phyloP scores from a whole-genome alignment of 2,329 filamentous ascomycete species.

The Aspergillus sojae region DNA sequence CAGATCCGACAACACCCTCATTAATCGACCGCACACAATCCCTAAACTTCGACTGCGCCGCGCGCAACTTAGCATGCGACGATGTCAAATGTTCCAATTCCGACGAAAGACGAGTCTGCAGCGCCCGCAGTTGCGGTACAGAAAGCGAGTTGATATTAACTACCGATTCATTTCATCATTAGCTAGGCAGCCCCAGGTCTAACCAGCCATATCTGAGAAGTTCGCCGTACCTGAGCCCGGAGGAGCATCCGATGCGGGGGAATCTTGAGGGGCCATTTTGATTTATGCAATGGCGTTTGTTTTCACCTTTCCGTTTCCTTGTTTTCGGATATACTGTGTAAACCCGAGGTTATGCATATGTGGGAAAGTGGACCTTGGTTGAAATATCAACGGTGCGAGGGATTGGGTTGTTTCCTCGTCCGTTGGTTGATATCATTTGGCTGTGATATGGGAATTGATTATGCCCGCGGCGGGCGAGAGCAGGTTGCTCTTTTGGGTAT shows the following conservation, averaged over 20 bases:
- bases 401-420: background rate
- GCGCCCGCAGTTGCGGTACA: slow-evolving; percentile 79
- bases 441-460: slow-evolving; percentile 10
- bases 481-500: background rate
- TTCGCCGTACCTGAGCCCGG: slow-evolving; percentile 21
- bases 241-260: slow-evolving; percentile 30
- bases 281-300: background rate
- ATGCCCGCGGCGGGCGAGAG: background rate
- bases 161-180: background rate
- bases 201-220: too few relatives aligned
- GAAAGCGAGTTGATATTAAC: slow-evolving; percentile 77
- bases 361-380: too few relatives aligned
- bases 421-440: background rate
- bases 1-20: slow-evolving; percentile 52
- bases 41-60: slow-evolving; percentile 86
- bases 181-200: background rate
- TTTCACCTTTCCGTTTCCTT: too few relatives aligned
- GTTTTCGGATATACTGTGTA: too few relatives aligned
- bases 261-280: slow-evolving; percentile 31
- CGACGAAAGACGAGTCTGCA: slow-evolving; percentile 95
- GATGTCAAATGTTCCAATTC: slow-evolving; percentile 92
- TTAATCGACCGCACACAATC: slow-evolving; percentile 83
- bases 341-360: too few relatives aligned
- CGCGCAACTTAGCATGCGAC: slow-evolving; percentile 87
- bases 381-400: background rate